These are phyloP conservation scores for Dioscorea cayenensis DNA, from an alignment of 116 monocot genomes.

Conservation along the genomic window DNA sequence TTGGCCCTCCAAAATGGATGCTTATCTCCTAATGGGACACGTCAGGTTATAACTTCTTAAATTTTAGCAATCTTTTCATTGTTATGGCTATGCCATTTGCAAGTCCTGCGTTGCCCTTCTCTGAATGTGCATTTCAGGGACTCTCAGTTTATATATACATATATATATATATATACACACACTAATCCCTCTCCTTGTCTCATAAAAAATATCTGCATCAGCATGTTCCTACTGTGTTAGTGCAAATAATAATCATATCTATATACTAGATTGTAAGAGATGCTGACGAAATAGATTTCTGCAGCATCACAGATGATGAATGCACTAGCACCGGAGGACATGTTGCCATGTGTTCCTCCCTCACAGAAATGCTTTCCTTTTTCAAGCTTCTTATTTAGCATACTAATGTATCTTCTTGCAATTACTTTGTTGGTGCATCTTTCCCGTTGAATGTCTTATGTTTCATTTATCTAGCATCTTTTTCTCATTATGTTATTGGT, in stretches of 20 bases:
- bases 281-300: no score
- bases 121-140: not conserved
- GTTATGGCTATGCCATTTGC: not conserved
- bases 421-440: not conserved
- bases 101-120: not conserved
- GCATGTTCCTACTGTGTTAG: no score
- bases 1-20: slow-evolving; percentile 90
- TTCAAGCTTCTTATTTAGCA: not conserved
- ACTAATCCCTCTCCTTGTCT: no score
- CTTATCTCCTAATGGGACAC: slow-evolving; percentile 47
- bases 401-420: not conserved
- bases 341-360: no score
- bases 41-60: slow-evolving; percentile 41
- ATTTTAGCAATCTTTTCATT: not conserved
- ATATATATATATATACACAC: no score
- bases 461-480: not conserved
- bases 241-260: no score
- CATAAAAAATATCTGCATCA: no score
- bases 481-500: not conserved
- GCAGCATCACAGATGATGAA: no score
- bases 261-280: no score
- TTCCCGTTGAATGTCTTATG: not conserved
- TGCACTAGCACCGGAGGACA: no score
- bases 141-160: no score
- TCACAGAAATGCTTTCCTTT: no score